phyloP scores from a whole-genome alignment of 306 rosid species.

The Vicia villosa region DNA sequence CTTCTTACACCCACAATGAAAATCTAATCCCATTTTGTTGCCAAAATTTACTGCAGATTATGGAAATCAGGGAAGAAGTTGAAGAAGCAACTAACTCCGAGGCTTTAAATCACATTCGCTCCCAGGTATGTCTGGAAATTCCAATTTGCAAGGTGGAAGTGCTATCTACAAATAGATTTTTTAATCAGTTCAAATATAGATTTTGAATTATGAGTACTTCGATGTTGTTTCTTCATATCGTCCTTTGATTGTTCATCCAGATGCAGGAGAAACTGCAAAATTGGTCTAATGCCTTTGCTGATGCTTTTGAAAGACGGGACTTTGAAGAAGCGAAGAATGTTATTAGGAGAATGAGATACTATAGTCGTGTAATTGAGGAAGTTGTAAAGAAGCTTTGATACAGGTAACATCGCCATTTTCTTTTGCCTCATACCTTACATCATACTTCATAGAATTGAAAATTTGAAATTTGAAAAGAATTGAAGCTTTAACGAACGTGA shows the following conservation, averaged over 20 bases:
- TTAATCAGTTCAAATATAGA: constrained; percentile 11
- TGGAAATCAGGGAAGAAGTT: constrained; percentile 95
- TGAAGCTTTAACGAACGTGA: constrained; percentile 17
- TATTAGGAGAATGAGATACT: constrained; percentile 79
- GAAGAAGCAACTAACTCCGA: constrained; percentile 77
- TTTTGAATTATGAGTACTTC: constrained; percentile 28
- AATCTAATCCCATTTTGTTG: constrained; percentile 6
- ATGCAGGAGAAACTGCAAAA: constrained; percentile 74
- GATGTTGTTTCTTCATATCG: constrained; percentile 7
- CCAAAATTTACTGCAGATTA: constrained; percentile 56
- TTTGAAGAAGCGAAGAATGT: constrained; percentile 68
- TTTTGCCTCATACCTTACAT: constrained; percentile 13
- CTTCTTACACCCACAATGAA: no score
- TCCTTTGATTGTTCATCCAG: constrained; percentile 49
- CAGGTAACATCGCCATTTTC: constrained; percentile 41
- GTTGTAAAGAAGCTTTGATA: constrained; percentile 65
- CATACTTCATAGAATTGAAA: constrained; percentile 20
- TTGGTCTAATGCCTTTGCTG: constrained; percentile 62
- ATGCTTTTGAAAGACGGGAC: constrained; percentile 55
- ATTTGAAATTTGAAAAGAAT: constrained; percentile 19
- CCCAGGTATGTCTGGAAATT: constrained; percentile 54
- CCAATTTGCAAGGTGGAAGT: constrained; percentile 27
- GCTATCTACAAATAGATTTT: constrained; percentile 21
- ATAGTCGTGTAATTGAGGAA: constrained; percentile 78
- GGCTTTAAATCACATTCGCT: constrained; percentile 60